Evolutionary conservation across 371 early-diverging fungal species (phyloP), one percentile per base, ranked within the genome.

Genomic region (Haplosporangium sp.): DNA sequence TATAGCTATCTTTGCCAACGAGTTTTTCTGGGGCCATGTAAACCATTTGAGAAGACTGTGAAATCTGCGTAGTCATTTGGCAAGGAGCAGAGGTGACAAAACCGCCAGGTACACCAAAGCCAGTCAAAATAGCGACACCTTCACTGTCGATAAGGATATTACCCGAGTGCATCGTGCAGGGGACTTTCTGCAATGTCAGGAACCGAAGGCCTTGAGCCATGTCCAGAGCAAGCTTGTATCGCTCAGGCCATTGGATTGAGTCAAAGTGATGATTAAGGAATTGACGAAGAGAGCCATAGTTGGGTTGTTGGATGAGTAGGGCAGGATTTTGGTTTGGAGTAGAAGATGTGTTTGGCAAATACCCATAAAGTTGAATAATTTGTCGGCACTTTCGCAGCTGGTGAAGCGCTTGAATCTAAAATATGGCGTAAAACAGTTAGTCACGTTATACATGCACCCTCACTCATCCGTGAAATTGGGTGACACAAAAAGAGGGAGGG

Each of bases 221-320:
- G 27, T 81, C 81, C 27, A 81, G 66, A n/a, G 72, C 81, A 4
- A 81, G 58, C 53, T 81, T 81, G 66, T 71, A 81, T 47, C 72
- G 67, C 63, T 81, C 81, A 27, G 81, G 81, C 81, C 81, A 81
- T 19, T 81, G 81, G 60, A 81, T 61, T 4, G 75, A 71, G 13
- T 74, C 81, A 58, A 74, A 81, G 52, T 74, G 68, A 42, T 81
- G 81, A 60, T 74, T 72, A 48, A 81, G 69, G 69, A 81, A 81
- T 48, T 81, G 75, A 38, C 81, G 81, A n/a, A 81, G 72, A 7
- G 81, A 81, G 17, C 81, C 81, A 15, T 67, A 69, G 63, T 58
- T 65, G 35, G 81, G 81, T 38, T 81, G 81, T 47, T 81, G 81
- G 17, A 81, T 59, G 6, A 81, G 65, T 10, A 81, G 62, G 10